A percentile compares a stretch with the other conserved stretches of the same genome.
Conservation (phyloP, 257 asterid genomes). For the Penstemon barbatus region DNA sequence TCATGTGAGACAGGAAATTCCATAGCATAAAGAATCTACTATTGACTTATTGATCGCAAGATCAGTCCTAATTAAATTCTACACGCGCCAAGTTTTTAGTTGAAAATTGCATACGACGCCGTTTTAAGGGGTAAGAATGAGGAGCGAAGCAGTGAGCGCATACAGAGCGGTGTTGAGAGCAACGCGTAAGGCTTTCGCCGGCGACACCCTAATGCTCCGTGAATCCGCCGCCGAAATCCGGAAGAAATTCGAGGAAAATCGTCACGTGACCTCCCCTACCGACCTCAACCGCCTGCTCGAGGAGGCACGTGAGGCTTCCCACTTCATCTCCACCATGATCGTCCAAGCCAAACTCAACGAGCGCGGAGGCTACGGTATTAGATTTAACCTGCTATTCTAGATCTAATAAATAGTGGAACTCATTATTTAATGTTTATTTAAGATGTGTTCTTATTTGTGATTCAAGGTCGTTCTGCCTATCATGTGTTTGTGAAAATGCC, state of each 20-base stretch:
- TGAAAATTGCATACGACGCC: slow-evolving; percentile 21
- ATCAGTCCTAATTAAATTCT: too few species aligned
- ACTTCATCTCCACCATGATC: slow-evolving; percentile 81
- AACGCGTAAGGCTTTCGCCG: slow-evolving; percentile 82
- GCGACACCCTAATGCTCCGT: slow-evolving; percentile 80
- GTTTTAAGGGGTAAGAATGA: slow-evolving; percentile 43
- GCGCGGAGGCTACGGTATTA: slow-evolving; percentile 85
- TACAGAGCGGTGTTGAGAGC: slow-evolving; percentile 84
- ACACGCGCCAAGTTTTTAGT: too few species aligned
- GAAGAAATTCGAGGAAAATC: slow-evolving; percentile 88
- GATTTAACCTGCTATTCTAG: not conserved
- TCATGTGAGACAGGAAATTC: too few species aligned
- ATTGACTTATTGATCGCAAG: too few species aligned
- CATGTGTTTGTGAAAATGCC: slow-evolving; percentile 47
- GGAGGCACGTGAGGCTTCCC: slow-evolving; percentile 89
- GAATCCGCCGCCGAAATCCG: slow-evolving; percentile 86
- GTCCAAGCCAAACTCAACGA: slow-evolving; percentile 93
- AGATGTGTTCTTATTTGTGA: not conserved
- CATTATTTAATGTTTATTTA: not conserved
- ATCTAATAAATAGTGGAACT: not conserved
- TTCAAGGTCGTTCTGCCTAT: slow-evolving; percentile 18
- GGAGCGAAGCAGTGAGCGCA: slow-evolving; percentile 64
- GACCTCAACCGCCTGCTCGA: slow-evolving; percentile 69
- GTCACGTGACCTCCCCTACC: slow-evolving; percentile 67
- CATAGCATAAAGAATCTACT: too few species aligned